phyloP scores from a whole-genome alignment of 2,329 filamentous ascomycete genomes.

The Fusarium albidum region DNA sequence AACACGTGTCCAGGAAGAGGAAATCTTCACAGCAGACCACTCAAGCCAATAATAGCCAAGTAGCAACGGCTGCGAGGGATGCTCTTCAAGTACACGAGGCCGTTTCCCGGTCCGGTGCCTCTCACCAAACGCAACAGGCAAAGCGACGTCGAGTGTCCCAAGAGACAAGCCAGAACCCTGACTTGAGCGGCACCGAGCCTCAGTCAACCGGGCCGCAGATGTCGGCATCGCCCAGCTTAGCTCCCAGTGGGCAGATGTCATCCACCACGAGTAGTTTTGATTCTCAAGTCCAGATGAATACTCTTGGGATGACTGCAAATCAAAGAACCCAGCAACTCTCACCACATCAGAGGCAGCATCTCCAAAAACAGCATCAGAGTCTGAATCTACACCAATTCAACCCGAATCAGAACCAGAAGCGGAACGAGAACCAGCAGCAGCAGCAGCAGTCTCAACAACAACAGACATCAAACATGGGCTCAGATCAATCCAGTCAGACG shows the following conservation, averaged over 20 bases:
- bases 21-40: conserved; percentile 12
- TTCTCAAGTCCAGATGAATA: conserved; percentile 19
- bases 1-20: conserved; percentile 17
- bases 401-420: conserved; percentile 4
- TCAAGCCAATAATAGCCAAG: conserved; percentile 1
- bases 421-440: conserved; percentile 22
- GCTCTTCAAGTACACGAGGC: conserved; percentile 5
- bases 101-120: background rate
- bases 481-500: conserved; percentile 5
- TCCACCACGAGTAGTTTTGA: conserved; percentile 27
- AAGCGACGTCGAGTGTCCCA: conserved; percentile 42
- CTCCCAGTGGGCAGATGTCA: conserved; percentile 13
- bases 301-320: background rate
- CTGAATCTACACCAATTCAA: conserved; percentile 7
- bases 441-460: background rate
- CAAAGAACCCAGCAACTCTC: conserved; percentile 19
- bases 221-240: conserved; percentile 20
- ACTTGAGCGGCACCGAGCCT: conserved; percentile 8
- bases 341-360: conserved; percentile 16
- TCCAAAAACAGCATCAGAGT: conserved; percentile 15
- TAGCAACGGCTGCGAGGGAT: background rate
- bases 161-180: conserved; percentile 24
- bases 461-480: conserved; percentile 15
- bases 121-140: conserved; percentile 22
- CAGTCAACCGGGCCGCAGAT: conserved; percentile 15